Conservation (phyloP, 441 rosid species). For the Adansonia rubrostipa region DNA sequence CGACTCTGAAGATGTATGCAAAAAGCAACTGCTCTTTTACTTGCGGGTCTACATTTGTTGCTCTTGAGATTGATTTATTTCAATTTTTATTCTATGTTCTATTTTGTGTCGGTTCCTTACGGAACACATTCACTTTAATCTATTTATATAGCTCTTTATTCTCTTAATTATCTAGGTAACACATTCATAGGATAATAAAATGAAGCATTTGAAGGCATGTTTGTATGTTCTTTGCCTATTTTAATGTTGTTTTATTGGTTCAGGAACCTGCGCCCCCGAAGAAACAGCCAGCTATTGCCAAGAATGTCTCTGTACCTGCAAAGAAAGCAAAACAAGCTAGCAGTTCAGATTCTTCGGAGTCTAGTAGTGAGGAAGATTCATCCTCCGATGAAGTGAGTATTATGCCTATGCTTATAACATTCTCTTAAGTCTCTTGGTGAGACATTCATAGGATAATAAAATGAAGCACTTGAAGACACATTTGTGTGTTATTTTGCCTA, state of each 20-base stretch:
- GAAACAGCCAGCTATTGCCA: conserved; percentile 40
- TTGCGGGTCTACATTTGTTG: background rate
- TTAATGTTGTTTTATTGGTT: background rate
- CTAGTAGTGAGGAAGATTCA: conserved; percentile 29
- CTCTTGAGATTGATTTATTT: background rate
- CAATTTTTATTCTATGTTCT: background rate
- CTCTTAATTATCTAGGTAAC: background rate
- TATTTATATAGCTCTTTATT: background rate
- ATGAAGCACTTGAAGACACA: background rate
- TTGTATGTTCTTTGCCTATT: background rate
- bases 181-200: no score
- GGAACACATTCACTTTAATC: background rate
- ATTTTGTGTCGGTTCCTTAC: background rate
- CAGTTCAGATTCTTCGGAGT: conserved; percentile 51
- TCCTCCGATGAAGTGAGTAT: conserved; percentile 31
- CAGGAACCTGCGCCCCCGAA: conserved; percentile 32
- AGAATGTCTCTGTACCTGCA: conserved; percentile 40
- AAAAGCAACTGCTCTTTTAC: background rate
- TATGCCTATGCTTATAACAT: background rate
- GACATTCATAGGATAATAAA: no score
- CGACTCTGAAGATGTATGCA: conserved; percentile 55
- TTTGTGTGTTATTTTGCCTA: background rate
- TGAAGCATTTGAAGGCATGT: background rate
- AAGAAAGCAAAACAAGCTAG: conserved; percentile 36
- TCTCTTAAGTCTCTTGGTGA: background rate